Base-by-base conservation (phyloP, 495 filamentous ascomycete species). In the Tuber magnatum region DNA sequence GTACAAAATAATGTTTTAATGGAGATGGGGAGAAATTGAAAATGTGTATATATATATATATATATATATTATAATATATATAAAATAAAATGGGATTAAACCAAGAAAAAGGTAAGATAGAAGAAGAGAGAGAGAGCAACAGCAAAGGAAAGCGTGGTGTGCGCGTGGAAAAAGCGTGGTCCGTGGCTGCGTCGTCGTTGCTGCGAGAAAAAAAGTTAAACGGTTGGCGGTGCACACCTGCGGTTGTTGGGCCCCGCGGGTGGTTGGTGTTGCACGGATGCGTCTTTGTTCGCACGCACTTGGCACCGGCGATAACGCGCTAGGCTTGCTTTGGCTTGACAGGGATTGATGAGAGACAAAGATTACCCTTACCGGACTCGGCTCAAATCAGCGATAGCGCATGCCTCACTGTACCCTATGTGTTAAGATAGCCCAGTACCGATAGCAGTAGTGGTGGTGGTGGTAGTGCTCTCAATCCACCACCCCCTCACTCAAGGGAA, bases 311-410 rank as follows among this genome's bases (percentile, higher is more conserved):
- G 72, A 70, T 72, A 44, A 70, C 76, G 75, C 77, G 76, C 77
- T 79, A 79, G 70, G 41, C 77, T 75, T 32, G 44, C 73, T 79
- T 75, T 74, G 76, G 77, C 46, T 70, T 78, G 48, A 78, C 56
- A 71, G 51, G 77, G 76, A 79, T 79, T 76, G 69, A 68, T 78
- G 74, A 78, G 74, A 79, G 77, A 72, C 72, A 79, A 32, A 65
- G 76, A 72, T 78, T 79, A 79, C 75, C 76, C 75, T 77, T 71
- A 78, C 77, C 77, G 69, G 75, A 79, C 77, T 77, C 72, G 75
- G 76, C 76, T 35, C 77, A 79, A 73, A 76, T 78, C 76, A 72
- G 78, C 77, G 77, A 79, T 79, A 79, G 76, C 61, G 76, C 28
- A 65, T 65, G 28, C 56, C 56, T 65, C 28, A 35, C 56, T 65